Conservation (phyloP, 2,329 filamentous ascomycete genomes). For the Rhytidhysteron rufulum region DNA sequence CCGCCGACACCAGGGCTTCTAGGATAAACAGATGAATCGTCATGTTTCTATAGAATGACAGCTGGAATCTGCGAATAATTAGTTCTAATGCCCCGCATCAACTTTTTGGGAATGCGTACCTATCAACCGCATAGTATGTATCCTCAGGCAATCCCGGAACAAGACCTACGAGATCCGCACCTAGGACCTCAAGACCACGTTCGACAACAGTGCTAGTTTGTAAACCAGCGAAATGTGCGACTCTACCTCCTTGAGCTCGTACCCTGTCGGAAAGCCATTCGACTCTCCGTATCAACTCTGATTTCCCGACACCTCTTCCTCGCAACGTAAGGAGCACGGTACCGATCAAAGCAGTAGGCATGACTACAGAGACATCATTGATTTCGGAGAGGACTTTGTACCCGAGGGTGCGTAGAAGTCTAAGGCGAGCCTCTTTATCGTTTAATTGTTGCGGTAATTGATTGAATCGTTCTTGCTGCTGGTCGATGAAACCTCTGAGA, state of each 20-base stretch:
- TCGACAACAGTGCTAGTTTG: slow-evolving; percentile 80
- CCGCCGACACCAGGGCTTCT: slow-evolving; percentile 83
- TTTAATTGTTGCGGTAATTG: slow-evolving; percentile 31
- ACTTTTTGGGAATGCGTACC: slow-evolving; percentile 33
- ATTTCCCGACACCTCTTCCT: slow-evolving; percentile 84
- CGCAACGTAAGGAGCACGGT: slow-evolving; percentile 88
- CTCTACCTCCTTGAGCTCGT: slow-evolving; percentile 79
- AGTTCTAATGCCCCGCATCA: slow-evolving; percentile 2
- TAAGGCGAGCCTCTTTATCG: slow-evolving; percentile 53
- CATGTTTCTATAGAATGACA: slow-evolving; percentile 99
- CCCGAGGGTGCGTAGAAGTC: slow-evolving; percentile 78
- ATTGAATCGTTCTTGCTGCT: slow-evolving; percentile 63
- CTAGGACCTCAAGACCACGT: slow-evolving; percentile 85
- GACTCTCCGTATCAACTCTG: slow-evolving; percentile 79
- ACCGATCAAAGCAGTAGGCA: slow-evolving; percentile 94
- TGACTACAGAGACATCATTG: slow-evolving; percentile 92
- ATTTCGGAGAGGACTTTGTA: slow-evolving; percentile 93
- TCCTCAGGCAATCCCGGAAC: slow-evolving; percentile 79
- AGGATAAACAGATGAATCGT: slow-evolving; percentile 97
- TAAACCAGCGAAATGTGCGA: slow-evolving; percentile 85
- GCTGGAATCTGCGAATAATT: slow-evolving; percentile 63
- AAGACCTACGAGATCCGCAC: slow-evolving; percentile 79
- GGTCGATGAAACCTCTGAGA: slow-evolving; percentile 72
- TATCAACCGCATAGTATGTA: slow-evolving; percentile 90
- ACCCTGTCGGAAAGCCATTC: slow-evolving; percentile 86